Base-by-base conservation (phyloP, 768 basidiomycete genomes). In the Trametes meyenii region DNA sequence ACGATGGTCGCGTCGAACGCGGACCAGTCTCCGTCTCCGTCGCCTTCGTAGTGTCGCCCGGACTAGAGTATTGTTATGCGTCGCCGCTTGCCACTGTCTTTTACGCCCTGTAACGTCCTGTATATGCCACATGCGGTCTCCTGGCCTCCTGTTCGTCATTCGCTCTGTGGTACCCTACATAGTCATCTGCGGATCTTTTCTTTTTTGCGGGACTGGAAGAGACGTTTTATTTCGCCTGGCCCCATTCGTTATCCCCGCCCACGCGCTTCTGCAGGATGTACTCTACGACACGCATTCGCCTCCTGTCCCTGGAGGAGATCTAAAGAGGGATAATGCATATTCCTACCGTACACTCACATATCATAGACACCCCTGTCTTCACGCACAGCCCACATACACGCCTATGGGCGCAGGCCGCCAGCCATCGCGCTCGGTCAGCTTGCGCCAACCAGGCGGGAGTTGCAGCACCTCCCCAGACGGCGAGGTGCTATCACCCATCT, bases 371-470 rank as follows among this genome's bases (percentile, higher is more conserved):
- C 33, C 35, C n/a, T 17, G 40, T 12, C 45, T n/a, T 65, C 24
- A 60, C 26, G 46, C 6, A 65, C 67, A 63, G 48, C 45, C 35
- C 12, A 71, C 65, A 61, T 76, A 82, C 51, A 89, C 78, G 10
- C 90, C 90, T 46, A 92, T 86, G 5, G 90, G 89, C 68, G 83
- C 86, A 2, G 85, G 79, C 63, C 75, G 79, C 90, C 90, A 91
- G 39, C 72, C 71, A 16, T 74, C 74, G 17, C 64, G 72, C 21
- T 70, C 70, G 29, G 78, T 74, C 13, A 86, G 73, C 43, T 78
- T 56, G 51, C 76, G 76, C 89, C 90, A 92, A 21, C 88, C 90
- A 8, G 66, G 61, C 1, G 74, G 71, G 7, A 76, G 49, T 16
- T 42, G 42, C 16, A 42, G 11, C 46, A 0, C 19, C n/a, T 48